These are phyloP conservation scores for Penicillium herquei DNA, from an alignment of 495 filamentous ascomycete genomes.

Conservation along the genomic window DNA sequence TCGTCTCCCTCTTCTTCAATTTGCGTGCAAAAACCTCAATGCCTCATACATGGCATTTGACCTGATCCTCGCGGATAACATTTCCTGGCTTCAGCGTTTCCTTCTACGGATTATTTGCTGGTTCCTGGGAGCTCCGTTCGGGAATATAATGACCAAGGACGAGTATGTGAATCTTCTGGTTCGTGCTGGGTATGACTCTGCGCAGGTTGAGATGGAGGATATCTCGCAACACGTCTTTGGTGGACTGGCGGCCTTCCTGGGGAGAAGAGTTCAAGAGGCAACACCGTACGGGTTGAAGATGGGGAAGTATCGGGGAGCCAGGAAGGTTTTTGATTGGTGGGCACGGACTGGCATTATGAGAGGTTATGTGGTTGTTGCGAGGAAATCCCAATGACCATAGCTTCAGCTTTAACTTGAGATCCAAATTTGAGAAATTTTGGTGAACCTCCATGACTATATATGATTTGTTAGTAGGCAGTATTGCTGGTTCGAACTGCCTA, in stretches of 20 bases:
- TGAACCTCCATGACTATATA: too few relatives aligned
- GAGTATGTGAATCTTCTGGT: slow-evolving; percentile 56
- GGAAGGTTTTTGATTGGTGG: slow-evolving; percentile 47
- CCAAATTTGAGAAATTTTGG: too few relatives aligned
- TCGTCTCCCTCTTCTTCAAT: slow-evolving; percentile 34
- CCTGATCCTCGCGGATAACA: slow-evolving; percentile 25
- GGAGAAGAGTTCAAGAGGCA: slow-evolving; percentile 27
- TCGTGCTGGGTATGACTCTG: slow-evolving; percentile 37
- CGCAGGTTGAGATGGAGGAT: slow-evolving; percentile 40
- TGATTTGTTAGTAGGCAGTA: too few relatives aligned
- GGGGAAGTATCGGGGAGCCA: slow-evolving; percentile 36
- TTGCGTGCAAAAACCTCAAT: slow-evolving; percentile 30
- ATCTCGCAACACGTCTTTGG: slow-evolving; percentile 43
- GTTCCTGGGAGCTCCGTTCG: slow-evolving; percentile 30
- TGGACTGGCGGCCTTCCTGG: slow-evolving; percentile 36
- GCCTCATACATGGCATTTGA: slow-evolving; percentile 48
- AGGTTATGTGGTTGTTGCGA: slow-evolving; percentile 47
- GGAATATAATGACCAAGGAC: slow-evolving; percentile 48
- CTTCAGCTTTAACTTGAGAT: too few relatives aligned
- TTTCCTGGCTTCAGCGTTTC: slow-evolving; percentile 20
- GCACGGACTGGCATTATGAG: slow-evolving; percentile 37
- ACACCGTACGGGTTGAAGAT: slow-evolving; percentile 35
- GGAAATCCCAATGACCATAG: not conserved
- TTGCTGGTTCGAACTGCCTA: too few relatives aligned
- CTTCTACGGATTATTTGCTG: slow-evolving; percentile 34